phyloP scores from a whole-genome alignment of 1,284 basidiomycete species.

The Sporisorium reilianum region DNA sequence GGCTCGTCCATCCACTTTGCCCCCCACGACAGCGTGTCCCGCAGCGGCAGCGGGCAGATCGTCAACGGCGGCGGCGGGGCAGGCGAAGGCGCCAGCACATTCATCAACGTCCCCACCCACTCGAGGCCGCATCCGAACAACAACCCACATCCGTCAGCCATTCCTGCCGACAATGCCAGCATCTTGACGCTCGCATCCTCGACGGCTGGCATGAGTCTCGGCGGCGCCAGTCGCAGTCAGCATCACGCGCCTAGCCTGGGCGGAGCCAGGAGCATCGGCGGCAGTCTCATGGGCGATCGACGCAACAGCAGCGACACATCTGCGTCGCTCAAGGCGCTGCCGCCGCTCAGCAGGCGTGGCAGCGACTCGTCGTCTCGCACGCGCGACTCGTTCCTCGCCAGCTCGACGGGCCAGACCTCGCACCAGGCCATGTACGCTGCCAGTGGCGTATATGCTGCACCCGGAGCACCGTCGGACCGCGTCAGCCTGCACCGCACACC shows the following conservation, averaged over 20 bases:
- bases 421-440: conserved; percentile 53
- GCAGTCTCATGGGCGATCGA: conserved; percentile 60
- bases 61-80: conserved; percentile 1
- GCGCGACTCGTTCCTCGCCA: conserved; percentile 48
- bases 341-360: conserved; percentile 64
- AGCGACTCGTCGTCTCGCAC: conserved; percentile 59
- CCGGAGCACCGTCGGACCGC: conserved; percentile 33
- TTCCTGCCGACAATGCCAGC: conserved; percentile 90
- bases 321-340: conserved; percentile 61
- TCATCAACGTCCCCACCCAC: conserved; percentile 76
- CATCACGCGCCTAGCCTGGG: conserved; percentile 53
- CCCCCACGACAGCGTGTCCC: conserved; percentile 17
- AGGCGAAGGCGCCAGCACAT: conserved; percentile 33
- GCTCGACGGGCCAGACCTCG: conserved; percentile 56
- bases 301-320: conserved; percentile 61
- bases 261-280: conserved; percentile 58
- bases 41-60: conserved; percentile 30
- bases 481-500: conserved; percentile 60
- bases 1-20: conserved; percentile 35
- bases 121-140: conserved; percentile 91
- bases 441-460: conserved; percentile 12
- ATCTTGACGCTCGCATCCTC: conserved; percentile 91
- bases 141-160: conserved; percentile 89
- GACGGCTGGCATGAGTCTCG: conserved; percentile 71
- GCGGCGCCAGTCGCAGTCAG: conserved; percentile 50